phyloP scores from a whole-genome alignment of 495 filamentous ascomycete species.

The Aspergillus steynii region DNA sequence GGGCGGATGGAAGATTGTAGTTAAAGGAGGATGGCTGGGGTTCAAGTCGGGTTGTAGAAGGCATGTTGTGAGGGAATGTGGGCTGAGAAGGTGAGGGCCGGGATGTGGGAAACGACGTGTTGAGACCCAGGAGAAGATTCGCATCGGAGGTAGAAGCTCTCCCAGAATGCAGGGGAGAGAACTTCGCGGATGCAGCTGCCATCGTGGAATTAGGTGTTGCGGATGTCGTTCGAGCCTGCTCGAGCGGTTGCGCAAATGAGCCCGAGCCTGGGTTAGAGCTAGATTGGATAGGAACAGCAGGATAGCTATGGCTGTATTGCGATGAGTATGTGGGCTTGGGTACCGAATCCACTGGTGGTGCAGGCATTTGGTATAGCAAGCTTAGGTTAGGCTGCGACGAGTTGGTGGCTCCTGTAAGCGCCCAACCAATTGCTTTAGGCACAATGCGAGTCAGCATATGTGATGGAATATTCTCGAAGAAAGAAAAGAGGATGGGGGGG shows the following conservation, averaged over 20 bases:
- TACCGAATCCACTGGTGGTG: constrained; percentile 22
- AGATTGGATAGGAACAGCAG: constrained; percentile 24
- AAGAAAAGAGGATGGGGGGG: constrained; percentile 1
- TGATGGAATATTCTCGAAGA: neutral
- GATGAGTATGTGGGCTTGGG: constrained; percentile 28
- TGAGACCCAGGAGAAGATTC: constrained; percentile 32
- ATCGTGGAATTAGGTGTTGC: constrained; percentile 21
- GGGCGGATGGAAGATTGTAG: constrained; percentile 31
- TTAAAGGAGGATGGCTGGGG: constrained; percentile 22
- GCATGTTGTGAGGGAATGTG: constrained; percentile 51
- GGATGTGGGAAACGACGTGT: constrained; percentile 27
- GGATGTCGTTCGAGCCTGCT: constrained; percentile 18
- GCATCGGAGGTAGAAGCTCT: constrained; percentile 27
- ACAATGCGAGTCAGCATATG: constrained; percentile 26
- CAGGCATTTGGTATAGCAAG: constrained; percentile 63
- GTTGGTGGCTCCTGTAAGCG: constrained; percentile 77
- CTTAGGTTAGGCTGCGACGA: constrained; percentile 79
- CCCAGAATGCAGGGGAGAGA: constrained; percentile 18
- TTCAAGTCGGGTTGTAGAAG: constrained; percentile 24
- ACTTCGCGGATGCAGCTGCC: constrained; percentile 21
- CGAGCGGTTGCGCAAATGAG: constrained; percentile 25
- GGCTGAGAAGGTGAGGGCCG: constrained; percentile 40
- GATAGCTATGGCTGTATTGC: constrained; percentile 39
- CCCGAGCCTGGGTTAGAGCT: constrained; percentile 21
- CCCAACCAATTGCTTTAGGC: constrained; percentile 66